Base-by-base conservation (phyloP, 495 filamentous ascomycete species). In the Hypoxylon rickii region DNA sequence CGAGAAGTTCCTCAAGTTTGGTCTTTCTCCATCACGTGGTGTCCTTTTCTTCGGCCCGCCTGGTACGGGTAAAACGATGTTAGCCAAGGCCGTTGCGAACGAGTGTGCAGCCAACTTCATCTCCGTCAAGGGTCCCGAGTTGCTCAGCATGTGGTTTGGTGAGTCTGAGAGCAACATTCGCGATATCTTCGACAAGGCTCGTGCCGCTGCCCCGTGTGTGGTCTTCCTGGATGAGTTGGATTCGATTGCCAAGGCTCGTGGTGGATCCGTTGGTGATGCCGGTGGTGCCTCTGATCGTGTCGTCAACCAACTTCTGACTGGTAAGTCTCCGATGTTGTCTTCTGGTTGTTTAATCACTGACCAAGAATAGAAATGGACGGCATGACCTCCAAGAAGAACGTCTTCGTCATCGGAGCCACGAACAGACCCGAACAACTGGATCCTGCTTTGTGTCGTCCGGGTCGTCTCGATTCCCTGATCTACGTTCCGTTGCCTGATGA, bases 311-410 rank as follows among this genome's bases (percentile, higher is more conserved):
- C 89, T 98, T 73, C 77, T 98, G 71, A 98, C 94, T 48, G 92
- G 90, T 93, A 84, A 83, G 86, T 76, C 68, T 58, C n/a, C 8
- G 21, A 13, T 31, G 8, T 10, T 7, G 19, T 22, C 16, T 18
- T 37, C 4, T 12, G 15, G 0, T 22, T 4, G 10, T 33, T n/a
- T 5, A 15, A 10, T 24, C 44, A 61, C 84, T 86, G 77, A 86
- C 66, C 24, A 16, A 6, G 2, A 63, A 31, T 67, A 93, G 92
- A 96, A 84, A 96, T 96, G 92, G 92, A 96, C 64, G 92, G 92
- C 65, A 96, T 96, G 92, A 97, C 95, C 40, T 96, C 93, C 6
- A 98, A 98, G 89, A 98, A 98, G 89, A 98, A 98, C 75, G 94
- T 98, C 64, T 98, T 98, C 78, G 94, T 98, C 63, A 98, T 98